Evolutionary conservation across 495 filamentous ascomycete species (phyloP), one percentile per base, ranked within the genome.

Genomic region (Trichoderma gamsii): DNA sequence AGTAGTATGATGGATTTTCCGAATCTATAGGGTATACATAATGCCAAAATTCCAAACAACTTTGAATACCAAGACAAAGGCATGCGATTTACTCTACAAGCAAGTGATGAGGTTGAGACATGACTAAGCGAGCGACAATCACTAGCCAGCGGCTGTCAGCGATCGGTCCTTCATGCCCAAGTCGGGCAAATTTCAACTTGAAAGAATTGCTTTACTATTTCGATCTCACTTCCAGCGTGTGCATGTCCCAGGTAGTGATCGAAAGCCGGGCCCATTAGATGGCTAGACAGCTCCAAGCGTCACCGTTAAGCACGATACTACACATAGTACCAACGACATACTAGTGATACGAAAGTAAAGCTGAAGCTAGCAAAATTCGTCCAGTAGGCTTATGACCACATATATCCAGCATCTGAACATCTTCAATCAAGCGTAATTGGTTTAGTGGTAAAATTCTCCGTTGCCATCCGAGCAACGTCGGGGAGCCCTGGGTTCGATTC

Each of bases 391-490:
- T 61, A 61, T 61, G 35, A 56, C 0, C 15, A 32, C 4, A 16
- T 4, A 61, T 18, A 21, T 1, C 11, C 9, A 18, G 0, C 3
- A 9, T 3, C 27, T 1, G 1, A 18, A 21, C 12, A 35, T 61
- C 13, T 61, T 25, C 8, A 32, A 32, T 2, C 13, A 1, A 61
- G 56, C 56, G 56, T 61, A 61, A 61, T 61, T 61, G 56, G 56
- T 61, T 61, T 61, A 61, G 56, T 61, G 56, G 56, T 61, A 61
- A 61, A 61, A 61, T 61, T 61, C 56, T 61, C 56, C 56, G 56
- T 61, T 61, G 56, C 56, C 56, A 61, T 61, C 56, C 56, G 56
- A 12, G 44, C 56, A 61, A 32, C 56, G 56, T 61, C 56, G 56
- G 56, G 56, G 56, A 61, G 56, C 56, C 56, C 56, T 61, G 56